Percentiles rank a stretch among this genome's conserved stretches.
Conservation (phyloP, 768 basidiomycete genomes). For the Cystofilobasidium macerans region DNA sequence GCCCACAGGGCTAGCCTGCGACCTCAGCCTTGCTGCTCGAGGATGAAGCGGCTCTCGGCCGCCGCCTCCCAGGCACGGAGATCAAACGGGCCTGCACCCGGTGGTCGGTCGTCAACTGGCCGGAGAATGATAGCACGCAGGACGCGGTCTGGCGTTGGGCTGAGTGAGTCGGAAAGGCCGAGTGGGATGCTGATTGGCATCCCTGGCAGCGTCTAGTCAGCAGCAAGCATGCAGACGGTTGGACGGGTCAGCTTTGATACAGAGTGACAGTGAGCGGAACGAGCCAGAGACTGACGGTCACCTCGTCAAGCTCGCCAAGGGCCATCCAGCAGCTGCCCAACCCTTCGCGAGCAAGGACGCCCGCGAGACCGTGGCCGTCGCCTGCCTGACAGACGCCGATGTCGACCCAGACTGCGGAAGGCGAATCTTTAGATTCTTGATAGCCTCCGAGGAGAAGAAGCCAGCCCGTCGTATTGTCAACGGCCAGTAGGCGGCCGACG, state of each 20-base stretch:
- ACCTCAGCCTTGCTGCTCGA: too few species aligned
- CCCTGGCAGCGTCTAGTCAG: not conserved
- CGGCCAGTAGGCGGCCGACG: conserved; percentile 2
- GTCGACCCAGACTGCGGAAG: conserved; percentile 7
- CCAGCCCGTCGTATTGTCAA: conserved; percentile 5
- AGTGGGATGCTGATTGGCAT: not conserved
- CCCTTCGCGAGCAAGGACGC: not conserved
- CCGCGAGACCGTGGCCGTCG: not conserved
- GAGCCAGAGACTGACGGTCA: not conserved
- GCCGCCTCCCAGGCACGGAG: not conserved
- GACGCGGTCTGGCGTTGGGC: not conserved
- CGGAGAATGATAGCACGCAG: not conserved
- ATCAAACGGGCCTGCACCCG: not conserved
- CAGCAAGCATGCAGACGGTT: not conserved
- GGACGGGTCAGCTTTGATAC: not conserved
- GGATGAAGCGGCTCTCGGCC: not conserved
- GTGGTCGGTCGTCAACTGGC: not conserved
- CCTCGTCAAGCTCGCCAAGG: not conserved
- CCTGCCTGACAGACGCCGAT: not conserved
- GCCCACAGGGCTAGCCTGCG: too few species aligned
- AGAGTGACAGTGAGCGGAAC: not conserved
- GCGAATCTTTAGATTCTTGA: too few species aligned
- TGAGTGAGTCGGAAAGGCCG: not conserved
- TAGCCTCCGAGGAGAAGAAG: conserved; percentile 4
- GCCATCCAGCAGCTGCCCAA: conserved; percentile 5